phyloP scores from a whole-genome alignment of 2,329 filamentous ascomycete genomes.

The Ophiostoma quercus region DNA sequence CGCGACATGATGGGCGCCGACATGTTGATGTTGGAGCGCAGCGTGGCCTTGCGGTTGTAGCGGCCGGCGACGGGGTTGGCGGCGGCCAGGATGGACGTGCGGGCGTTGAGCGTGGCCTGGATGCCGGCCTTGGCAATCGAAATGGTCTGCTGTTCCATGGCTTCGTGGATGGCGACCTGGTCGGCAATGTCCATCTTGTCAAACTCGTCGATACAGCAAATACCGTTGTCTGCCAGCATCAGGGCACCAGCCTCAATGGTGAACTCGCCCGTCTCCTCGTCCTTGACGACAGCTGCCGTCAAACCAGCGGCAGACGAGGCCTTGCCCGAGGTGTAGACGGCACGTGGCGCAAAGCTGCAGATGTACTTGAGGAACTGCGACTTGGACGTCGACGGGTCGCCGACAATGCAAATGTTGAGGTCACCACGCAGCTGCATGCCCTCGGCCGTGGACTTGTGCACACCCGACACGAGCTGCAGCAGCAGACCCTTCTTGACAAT shows the following conservation, averaged over 20 bases:
- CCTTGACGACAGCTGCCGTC: constrained; percentile 93
- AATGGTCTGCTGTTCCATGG: constrained; percentile 99
- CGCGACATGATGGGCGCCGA: constrained; percentile 98
- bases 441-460: constrained; percentile 84
- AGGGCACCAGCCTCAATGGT: constrained; percentile 97
- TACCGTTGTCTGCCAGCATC: constrained; percentile 95
- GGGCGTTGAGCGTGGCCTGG: constrained; percentile 91
- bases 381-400: constrained; percentile 94
- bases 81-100: constrained; percentile 90
- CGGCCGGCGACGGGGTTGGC: constrained; percentile 93
- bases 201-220: constrained; percentile 98
- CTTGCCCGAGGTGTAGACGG: constrained; percentile 96
- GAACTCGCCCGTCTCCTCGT: constrained; percentile 97
- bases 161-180: constrained; percentile 98
- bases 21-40: constrained; percentile 97
- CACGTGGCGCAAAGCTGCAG: constrained; percentile 90
- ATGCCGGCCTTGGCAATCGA: constrained; percentile 98
- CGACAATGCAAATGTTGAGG: constrained; percentile 97
- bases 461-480: constrained; percentile 91
- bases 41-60: constrained; percentile 94
- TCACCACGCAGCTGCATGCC: constrained; percentile 95
- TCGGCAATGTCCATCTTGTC: constrained; percentile 99
- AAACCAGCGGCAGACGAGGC: constrained; percentile 96
- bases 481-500: constrained; percentile 96
- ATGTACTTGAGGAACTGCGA: constrained; percentile 98